Conservation (phyloP, 805 yeast genomes). For the Candida ponderosae region DNA sequence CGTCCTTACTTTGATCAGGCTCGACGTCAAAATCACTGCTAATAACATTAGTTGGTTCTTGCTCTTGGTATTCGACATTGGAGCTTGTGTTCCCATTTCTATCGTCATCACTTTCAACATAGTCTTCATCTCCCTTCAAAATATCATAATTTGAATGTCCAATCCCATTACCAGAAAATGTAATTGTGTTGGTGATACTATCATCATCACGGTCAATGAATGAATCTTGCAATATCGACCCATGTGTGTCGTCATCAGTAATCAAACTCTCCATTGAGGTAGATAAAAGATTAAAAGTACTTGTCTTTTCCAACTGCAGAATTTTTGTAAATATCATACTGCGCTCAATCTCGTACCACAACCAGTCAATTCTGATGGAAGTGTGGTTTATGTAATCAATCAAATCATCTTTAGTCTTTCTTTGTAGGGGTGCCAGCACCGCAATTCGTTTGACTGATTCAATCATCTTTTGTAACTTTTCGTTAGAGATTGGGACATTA, state of each 20-base stretch:
- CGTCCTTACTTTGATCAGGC: no score
- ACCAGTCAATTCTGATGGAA: slow-evolving; percentile 48
- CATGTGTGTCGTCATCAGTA: slow-evolving; percentile 7
- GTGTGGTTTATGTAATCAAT: slow-evolving; percentile 36
- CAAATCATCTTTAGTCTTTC: slow-evolving; percentile 43
- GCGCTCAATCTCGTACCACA: slow-evolving; percentile 45
- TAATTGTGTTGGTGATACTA: background rate
- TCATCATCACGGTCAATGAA: slow-evolving; percentile 10
- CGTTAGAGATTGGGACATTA: slow-evolving; percentile 25
- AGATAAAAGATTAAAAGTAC: background rate
- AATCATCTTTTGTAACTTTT: slow-evolving; percentile 29
- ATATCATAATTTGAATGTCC: no score
- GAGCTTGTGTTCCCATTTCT: no score
- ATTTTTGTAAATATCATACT: slow-evolving; percentile 32
- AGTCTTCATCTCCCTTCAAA: no score
- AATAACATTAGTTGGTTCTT: no score
- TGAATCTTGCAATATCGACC: slow-evolving; percentile 16
- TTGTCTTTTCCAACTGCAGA: slow-evolving; percentile 13
- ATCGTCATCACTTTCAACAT: no score
- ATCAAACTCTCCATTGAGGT: background rate
- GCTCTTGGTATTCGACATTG: no score
- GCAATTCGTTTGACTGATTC: slow-evolving; percentile 30
- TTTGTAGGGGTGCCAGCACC: slow-evolving; percentile 46
- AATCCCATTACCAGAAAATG: background rate
- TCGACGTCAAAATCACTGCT: no score